Evolutionary conservation across 2,329 filamentous ascomycete species (phyloP).

Genomic region (Nigrospora oryzae): DNA sequence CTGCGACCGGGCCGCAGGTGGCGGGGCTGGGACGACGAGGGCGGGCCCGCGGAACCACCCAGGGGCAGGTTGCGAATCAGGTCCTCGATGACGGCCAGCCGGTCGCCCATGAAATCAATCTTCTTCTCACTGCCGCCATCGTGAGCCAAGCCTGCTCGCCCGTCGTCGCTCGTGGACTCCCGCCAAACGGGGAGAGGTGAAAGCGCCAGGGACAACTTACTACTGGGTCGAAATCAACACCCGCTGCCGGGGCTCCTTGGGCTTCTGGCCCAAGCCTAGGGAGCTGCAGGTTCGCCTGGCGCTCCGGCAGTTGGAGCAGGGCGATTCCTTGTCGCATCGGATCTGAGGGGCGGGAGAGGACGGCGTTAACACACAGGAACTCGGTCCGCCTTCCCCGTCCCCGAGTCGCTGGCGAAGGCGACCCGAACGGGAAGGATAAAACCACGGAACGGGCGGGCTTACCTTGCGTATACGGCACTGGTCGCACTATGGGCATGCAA

Average conservation of each 20-base stretch:
- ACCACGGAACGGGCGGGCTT: conserved; percentile 7
- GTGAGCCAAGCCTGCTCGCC: no score
- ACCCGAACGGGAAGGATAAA: not conserved
- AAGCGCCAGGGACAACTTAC: conserved; percentile 25
- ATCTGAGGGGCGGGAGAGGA: conserved; percentile 31
- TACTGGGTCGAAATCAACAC: conserved; percentile 54
- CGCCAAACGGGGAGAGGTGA: not conserved
- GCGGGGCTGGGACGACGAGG: conserved; percentile 1
- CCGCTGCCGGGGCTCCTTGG: conserved; percentile 45
- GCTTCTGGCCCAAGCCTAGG: conserved; percentile 43
- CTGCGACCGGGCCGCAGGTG: no score
- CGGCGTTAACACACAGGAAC: conserved; percentile 1
- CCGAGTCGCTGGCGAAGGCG: not conserved
- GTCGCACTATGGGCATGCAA: conserved; percentile 21
- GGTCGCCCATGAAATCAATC: conserved; percentile 31
- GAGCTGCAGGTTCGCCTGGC: conserved; percentile 45
- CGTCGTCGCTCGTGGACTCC: conserved; percentile 1
- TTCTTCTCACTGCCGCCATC: conserved; percentile 36
- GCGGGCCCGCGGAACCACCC: not conserved
- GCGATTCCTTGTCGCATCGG: conserved; percentile 49
- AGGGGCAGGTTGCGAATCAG: conserved; percentile 23
- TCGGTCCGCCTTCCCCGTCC: not conserved
- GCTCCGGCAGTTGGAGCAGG: conserved; percentile 49
- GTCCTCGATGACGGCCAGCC: conserved; percentile 27
- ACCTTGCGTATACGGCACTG: conserved; percentile 30